A percentile compares a stretch with the other conserved stretches of the same genome.
phyloP scores from a whole-genome alignment of 177 flowering plant genomes.

The Vitis hybrid region DNA sequence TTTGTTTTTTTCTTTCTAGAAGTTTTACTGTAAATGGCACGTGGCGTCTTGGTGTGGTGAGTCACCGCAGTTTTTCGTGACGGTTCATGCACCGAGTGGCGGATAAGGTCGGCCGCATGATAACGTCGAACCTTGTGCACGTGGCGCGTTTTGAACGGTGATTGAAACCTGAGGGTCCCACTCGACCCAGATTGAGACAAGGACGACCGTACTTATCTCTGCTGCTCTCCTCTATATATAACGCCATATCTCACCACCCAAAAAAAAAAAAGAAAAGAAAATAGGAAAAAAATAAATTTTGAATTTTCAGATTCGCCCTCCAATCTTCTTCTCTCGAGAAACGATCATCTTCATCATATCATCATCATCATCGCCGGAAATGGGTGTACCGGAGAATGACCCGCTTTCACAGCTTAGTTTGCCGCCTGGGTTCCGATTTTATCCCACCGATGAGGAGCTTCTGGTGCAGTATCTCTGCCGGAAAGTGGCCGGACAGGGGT shows the following conservation, averaged over 20 bases:
- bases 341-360: too few species aligned
- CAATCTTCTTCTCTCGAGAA: slow-evolving; percentile 14
- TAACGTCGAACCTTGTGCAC: slow-evolving; percentile 9
- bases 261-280: slow-evolving; percentile 13
- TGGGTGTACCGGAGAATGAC: slow-evolving; percentile 46
- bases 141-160: slow-evolving; percentile 16
- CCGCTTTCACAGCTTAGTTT: slow-evolving; percentile 50
- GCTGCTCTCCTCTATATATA: slow-evolving; percentile 12
- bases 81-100: slow-evolving; percentile 29
- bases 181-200: slow-evolving; percentile 6
- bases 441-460: slow-evolving; percentile 82
- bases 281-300: not conserved
- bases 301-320: not conserved
- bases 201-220: slow-evolving; percentile 37
- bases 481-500: slow-evolving; percentile 59
- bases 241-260: not conserved
- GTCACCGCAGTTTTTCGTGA: slow-evolving; percentile 17
- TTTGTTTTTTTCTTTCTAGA: slow-evolving; percentile 5
- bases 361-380: slow-evolving; percentile 4
- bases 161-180: slow-evolving; percentile 16
- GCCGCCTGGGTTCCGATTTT: slow-evolving; percentile 84
- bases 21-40: not conserved
- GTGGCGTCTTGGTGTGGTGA: slow-evolving; percentile 11
- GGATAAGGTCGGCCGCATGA: slow-evolving; percentile 36
- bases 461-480: slow-evolving; percentile 64